Evolutionary conservation across 768 basidiomycete genomes (phyloP).

Genomic region (Rubroboletus pulcherrimus): DNA sequence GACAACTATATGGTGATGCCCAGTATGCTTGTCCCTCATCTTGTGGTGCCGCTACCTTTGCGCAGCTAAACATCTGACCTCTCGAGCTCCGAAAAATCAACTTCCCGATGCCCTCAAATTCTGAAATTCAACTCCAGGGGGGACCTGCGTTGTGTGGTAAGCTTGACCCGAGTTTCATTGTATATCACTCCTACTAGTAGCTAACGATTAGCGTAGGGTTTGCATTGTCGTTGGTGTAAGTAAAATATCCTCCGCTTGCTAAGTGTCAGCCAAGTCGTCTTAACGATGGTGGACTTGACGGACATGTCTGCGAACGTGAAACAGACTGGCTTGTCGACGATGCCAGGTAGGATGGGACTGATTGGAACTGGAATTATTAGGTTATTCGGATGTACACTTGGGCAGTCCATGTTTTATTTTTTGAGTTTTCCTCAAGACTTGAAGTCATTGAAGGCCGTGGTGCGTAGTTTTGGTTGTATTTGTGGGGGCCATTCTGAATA

Average conservation of each 20-base stretch:
- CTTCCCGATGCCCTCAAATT: background rate
- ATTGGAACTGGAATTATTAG: background rate
- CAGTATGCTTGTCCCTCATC: background rate
- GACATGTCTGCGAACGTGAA: background rate
- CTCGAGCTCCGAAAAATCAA: background rate
- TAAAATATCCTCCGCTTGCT: background rate
- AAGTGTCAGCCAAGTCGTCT: background rate
- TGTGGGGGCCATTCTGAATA: background rate
- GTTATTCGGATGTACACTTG: slow-evolving; percentile 10
- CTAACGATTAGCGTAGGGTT: background rate
- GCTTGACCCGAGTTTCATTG: background rate
- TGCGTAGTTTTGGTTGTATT: background rate
- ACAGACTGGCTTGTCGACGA: background rate
- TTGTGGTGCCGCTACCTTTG: background rate
- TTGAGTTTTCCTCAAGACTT: slow-evolving; percentile 5
- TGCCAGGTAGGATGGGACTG: background rate
- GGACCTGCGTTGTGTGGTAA: slow-evolving; percentile 1
- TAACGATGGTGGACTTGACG: background rate
- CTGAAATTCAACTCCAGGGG: background rate
- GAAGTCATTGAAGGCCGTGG: slow-evolving; percentile 2
- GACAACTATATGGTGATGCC: background rate
- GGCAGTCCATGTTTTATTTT: slow-evolving; percentile 7
- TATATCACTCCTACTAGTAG: too few relatives aligned
- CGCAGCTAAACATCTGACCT: background rate
- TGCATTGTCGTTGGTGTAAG: slow-evolving; percentile 2